These are phyloP conservation scores for Xerocomus nothofagi DNA, from an alignment of 1,284 basidiomycete genomes.

Conservation along the genomic window DNA sequence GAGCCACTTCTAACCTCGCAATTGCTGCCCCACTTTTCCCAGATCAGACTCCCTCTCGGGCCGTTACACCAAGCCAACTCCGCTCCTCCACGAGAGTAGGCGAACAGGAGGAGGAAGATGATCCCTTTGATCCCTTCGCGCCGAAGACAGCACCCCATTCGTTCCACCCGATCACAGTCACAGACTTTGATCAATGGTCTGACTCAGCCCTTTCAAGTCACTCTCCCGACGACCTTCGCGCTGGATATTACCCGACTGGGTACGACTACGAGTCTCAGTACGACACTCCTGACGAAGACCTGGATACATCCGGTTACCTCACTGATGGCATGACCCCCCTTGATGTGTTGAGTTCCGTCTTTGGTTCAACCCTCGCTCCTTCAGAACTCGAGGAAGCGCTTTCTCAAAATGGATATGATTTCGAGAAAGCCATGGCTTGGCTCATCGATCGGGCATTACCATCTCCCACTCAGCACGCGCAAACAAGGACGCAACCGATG, in stretches of 20 bases:
- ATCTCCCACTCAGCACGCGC: constrained; percentile 42
- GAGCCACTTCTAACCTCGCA: constrained; percentile 80
- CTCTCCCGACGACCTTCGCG: constrained; percentile 48
- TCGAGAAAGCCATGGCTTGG: constrained; percentile 92
- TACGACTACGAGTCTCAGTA: constrained; percentile 40
- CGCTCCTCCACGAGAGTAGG: constrained; percentile 60
- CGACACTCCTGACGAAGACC: constrained; percentile 47
- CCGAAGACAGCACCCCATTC: constrained; percentile 48
- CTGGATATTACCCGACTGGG: constrained; percentile 34
- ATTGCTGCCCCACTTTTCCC: constrained; percentile 86
- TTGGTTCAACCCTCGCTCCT: constrained; percentile 83
- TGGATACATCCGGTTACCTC: constrained; percentile 51
- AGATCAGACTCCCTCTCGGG: constrained; percentile 60
- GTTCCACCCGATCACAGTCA: constrained; percentile 60
- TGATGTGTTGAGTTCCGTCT: constrained; percentile 92
- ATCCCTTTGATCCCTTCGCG: constrained; percentile 74
- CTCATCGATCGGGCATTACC: constrained; percentile 74
- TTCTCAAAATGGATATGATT: constrained; percentile 86
- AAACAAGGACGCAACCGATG: constrained; percentile 57
- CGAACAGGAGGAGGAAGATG: constrained; percentile 64
- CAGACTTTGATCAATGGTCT: constrained; percentile 67
- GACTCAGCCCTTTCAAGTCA: constrained; percentile 42
- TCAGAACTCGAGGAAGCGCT: constrained; percentile 94
- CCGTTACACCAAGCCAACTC: constrained; percentile 43
- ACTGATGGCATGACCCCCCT: constrained; percentile 95